Conservation (phyloP, 2,329 filamentous ascomycete genomes). For the Fusarium redolens region DNA sequence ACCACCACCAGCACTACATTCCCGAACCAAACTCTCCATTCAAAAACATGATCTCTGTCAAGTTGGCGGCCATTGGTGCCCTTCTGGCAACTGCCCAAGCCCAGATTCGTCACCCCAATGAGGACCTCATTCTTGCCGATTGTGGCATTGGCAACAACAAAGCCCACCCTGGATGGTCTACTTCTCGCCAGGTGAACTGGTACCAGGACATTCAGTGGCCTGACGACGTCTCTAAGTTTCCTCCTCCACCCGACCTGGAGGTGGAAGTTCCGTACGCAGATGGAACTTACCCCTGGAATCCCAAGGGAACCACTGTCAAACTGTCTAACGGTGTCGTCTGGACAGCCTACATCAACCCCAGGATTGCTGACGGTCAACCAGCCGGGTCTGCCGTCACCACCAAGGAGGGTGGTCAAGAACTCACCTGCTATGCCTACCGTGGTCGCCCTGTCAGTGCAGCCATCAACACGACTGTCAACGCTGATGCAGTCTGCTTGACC, state of each 20-base stretch:
- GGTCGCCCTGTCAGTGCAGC: slow-evolving; percentile 54
- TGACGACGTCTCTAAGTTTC: slow-evolving; percentile 48
- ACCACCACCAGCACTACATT: neutral
- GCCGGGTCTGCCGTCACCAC: slow-evolving; percentile 55
- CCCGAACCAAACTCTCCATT: neutral
- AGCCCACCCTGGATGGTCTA: slow-evolving; percentile 55
- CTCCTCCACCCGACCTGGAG: slow-evolving; percentile 52
- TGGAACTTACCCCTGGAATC: slow-evolving; percentile 55
- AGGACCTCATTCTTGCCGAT: slow-evolving; percentile 56
- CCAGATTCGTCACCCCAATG: slow-evolving; percentile 46
- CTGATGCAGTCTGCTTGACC: slow-evolving; percentile 54
- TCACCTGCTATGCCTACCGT: slow-evolving; percentile 57
- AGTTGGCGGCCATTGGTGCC: slow-evolving; percentile 40
- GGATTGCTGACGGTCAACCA: slow-evolving; percentile 54
- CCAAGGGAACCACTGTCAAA: slow-evolving; percentile 51
- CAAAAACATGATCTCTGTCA: slow-evolving; percentile 41
- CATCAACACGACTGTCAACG: slow-evolving; percentile 53
- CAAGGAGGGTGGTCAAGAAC: slow-evolving; percentile 53
- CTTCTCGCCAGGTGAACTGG: slow-evolving; percentile 59
- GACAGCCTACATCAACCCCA: slow-evolving; percentile 56
- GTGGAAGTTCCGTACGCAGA: slow-evolving; percentile 54
- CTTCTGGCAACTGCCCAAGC: slow-evolving; percentile 37
- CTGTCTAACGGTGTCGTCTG: slow-evolving; percentile 55
- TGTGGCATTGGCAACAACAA: slow-evolving; percentile 57
- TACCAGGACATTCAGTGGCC: slow-evolving; percentile 55